Conservation (phyloP, 495 filamentous ascomycete genomes). For the Umbilicaria muhlenbergii region DNA sequence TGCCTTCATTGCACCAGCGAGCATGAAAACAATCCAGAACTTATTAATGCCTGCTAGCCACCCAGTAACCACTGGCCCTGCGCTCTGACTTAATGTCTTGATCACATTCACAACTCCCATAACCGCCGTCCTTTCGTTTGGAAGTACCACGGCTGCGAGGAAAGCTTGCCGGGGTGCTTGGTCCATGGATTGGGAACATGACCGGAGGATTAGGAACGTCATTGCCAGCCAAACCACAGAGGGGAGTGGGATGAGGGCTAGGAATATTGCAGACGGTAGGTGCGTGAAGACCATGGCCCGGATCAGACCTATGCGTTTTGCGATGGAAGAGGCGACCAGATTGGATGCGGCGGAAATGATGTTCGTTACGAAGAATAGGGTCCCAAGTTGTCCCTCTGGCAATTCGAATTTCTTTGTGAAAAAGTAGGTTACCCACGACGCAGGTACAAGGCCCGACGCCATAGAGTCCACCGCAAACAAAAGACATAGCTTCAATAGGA, state of each 20-base stretch:
- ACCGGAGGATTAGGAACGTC: conserved; percentile 51
- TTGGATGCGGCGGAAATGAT: conserved; percentile 52
- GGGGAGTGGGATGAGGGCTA: conserved; percentile 52
- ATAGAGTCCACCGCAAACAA: conserved; percentile 67
- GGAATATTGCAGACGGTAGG: conserved; percentile 57
- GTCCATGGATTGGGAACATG: conserved; percentile 64
- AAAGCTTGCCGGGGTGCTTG: conserved; percentile 69
- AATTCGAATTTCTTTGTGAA: conserved; percentile 63
- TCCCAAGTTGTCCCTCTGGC: conserved; percentile 51
- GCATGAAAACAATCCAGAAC: conserved; percentile 59
- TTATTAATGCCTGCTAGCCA: conserved; percentile 41
- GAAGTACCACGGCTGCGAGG: conserved; percentile 52
- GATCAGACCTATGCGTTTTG: conserved; percentile 62
- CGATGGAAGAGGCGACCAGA: conserved; percentile 58
- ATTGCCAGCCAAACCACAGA: conserved; percentile 36
- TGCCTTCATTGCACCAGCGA: conserved; percentile 53
- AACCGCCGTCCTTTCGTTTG: conserved; percentile 62
- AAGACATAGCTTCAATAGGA: conserved; percentile 56
- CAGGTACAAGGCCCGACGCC: conserved; percentile 52
- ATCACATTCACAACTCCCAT: conserved; percentile 58
- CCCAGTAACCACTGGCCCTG: conserved; percentile 55
- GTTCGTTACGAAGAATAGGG: conserved; percentile 49
- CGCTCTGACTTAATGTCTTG: conserved; percentile 44
- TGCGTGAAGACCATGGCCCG: conserved; percentile 85
- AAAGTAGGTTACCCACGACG: conserved; percentile 61